Conservation (phyloP, 2,329 filamentous ascomycete species). For the Pseudogymnoascus sp. region DNA sequence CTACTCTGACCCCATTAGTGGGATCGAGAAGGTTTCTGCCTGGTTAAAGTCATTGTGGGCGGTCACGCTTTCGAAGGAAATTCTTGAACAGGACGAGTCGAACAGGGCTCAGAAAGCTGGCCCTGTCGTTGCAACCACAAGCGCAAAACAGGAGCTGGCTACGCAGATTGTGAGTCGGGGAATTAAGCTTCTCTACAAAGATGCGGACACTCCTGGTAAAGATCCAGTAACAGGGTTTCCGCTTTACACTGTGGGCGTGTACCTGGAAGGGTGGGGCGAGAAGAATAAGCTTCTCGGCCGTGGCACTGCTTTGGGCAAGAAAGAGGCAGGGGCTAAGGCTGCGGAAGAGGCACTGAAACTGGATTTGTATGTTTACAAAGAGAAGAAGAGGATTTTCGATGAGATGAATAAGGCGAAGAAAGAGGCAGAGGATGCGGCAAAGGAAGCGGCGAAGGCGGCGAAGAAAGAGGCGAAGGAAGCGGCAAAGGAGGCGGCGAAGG, state of each 20-base stretch:
- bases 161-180: conserved; percentile 40
- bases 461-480: neutral
- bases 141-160: conserved; percentile 46
- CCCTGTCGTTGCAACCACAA: conserved; percentile 18
- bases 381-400: conserved; percentile 38
- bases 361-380: conserved; percentile 40
- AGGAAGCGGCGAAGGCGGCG: neutral
- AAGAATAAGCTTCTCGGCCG: conserved; percentile 51
- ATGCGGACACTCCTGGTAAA: conserved; percentile 44
- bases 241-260: conserved; percentile 55
- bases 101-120: neutral
- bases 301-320: conserved; percentile 58
- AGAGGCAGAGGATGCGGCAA: conserved; percentile 10
- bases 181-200: conserved; percentile 53
- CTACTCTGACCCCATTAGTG: conserved; percentile 54
- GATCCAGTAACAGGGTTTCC: conserved; percentile 46
- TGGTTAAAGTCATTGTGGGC: conserved; percentile 76
- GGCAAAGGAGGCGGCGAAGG: neutral
- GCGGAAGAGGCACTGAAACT: conserved; percentile 59
- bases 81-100: conserved; percentile 32
- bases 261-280: conserved; percentile 62
- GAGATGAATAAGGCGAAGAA: conserved; percentile 26
- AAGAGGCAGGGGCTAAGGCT: conserved; percentile 60
- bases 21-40: conserved; percentile 50
- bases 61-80: conserved; percentile 49